Percentiles rank a stretch among this genome's conserved stretches.
Conservation (phyloP, 1,284 basidiomycete species). For the Mrakiaceae sp. region DNA sequence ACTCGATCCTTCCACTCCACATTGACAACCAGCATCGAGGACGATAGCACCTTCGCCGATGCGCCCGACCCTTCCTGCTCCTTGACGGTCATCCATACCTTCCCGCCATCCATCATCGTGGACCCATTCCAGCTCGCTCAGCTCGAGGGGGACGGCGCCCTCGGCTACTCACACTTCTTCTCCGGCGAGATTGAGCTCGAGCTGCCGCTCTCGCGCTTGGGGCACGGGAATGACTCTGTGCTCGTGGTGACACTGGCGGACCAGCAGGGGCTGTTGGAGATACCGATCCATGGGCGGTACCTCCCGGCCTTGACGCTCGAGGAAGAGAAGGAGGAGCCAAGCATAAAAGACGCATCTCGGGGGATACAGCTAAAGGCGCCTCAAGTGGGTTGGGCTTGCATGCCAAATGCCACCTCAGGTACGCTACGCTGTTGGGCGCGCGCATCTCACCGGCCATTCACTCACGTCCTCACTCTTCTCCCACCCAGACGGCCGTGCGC, state of each 20-base stretch:
- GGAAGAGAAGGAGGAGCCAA: not conserved
- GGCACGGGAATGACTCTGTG: not conserved
- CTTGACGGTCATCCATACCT: not conserved
- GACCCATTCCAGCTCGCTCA: slow-evolving; percentile 5
- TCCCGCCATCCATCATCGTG: not conserved
- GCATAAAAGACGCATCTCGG: not conserved
- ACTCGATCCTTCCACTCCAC: not conserved
- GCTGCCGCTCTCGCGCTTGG: not conserved
- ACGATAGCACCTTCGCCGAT: not conserved
- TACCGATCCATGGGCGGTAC: not conserved
- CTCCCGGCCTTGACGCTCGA: not conserved
- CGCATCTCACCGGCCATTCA: not conserved
- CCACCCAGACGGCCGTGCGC: not conserved
- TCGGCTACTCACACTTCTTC: not conserved
- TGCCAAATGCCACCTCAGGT: too few species aligned
- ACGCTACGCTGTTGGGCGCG: too few species aligned
- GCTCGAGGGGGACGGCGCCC: not conserved
- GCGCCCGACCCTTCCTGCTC: not conserved
- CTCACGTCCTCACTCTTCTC: not conserved
- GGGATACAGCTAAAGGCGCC: not conserved
- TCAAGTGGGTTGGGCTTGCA: not conserved
- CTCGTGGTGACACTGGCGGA: not conserved
- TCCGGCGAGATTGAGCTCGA: slow-evolving; percentile 6
- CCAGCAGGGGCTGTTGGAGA: not conserved
- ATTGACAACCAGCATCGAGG: not conserved